phyloP scores from a whole-genome alignment of 768 basidiomycete species.

The Chalciporus piperatus region DNA sequence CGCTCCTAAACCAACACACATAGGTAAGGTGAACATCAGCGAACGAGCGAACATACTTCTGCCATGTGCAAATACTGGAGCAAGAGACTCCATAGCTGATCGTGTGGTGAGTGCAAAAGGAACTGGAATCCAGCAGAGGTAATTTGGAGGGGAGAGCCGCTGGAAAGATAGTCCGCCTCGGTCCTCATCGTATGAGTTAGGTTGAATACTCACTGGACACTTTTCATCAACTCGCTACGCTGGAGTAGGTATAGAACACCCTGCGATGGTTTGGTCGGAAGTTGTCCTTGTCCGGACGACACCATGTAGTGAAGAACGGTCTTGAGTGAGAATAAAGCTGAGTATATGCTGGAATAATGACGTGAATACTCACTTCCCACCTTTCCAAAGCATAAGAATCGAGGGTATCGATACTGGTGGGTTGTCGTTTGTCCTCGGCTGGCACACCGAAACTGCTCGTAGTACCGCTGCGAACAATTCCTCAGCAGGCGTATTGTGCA shows the following conservation, averaged over 20 bases:
- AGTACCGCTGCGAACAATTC: constrained; percentile 49
- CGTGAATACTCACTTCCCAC: constrained; percentile 70
- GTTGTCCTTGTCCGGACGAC: constrained; percentile 79
- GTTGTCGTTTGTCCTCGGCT: constrained; percentile 56
- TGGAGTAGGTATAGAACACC: constrained; percentile 83
- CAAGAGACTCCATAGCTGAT: constrained; percentile 92
- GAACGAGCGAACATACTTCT: constrained; percentile 50
- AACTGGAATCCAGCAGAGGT: constrained; percentile 97
- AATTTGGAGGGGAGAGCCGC: constrained; percentile 67
- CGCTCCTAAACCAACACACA: constrained; percentile 53
- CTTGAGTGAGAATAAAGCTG: constrained; percentile 36
- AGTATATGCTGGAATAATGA: background rate
- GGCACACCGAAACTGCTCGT: constrained; percentile 85
- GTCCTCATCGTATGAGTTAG: background rate
- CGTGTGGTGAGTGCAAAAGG: constrained; percentile 89
- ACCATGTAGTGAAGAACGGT: constrained; percentile 99
- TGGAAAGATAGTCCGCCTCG: constrained; percentile 20
- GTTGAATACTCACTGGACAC: constrained; percentile 49
- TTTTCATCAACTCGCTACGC: constrained; percentile 84
- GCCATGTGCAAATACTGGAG: constrained; percentile 86
- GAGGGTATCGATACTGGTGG: constrained; percentile 56
- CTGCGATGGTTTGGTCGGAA: constrained; percentile 71
- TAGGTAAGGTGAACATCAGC: constrained; percentile 9
- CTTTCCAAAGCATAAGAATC: constrained; percentile 82
- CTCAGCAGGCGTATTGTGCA: constrained; percentile 7